Conservation (phyloP, 2,329 filamentous ascomycete species). For the Paramyrothecium sp. region DNA sequence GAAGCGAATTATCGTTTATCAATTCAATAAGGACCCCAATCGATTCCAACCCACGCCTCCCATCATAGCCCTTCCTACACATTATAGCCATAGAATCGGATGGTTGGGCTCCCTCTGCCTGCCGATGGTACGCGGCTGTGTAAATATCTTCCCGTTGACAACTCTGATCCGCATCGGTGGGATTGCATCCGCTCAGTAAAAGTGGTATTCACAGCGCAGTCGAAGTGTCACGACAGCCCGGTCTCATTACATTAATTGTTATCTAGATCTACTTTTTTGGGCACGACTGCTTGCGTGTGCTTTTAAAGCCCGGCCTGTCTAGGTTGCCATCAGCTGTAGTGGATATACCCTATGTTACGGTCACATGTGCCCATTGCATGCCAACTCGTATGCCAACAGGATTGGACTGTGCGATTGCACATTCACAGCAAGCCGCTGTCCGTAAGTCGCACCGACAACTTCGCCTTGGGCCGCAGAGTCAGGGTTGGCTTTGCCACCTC, state of each 20-base stretch:
- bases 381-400: not conserved
- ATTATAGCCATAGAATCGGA: not conserved
- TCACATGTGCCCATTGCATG: not conserved
- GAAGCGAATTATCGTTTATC: not conserved
- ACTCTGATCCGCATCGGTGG: not conserved
- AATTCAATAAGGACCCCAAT: no score
- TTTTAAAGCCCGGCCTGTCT: not conserved
- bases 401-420: not conserved
- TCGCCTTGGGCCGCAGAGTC: constrained; percentile 24
- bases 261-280: no score
- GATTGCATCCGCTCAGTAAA: not conserved
- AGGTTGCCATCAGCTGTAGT: not conserved
- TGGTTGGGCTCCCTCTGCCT: not conserved
- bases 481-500: constrained; percentile 20
- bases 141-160: not conserved
- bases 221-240: not conserved
- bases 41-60: not conserved
- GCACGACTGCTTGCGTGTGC: no score
- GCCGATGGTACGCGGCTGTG: not conserved
- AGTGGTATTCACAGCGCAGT: not conserved
- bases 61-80: not conserved
- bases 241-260: not conserved
- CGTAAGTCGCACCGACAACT: constrained; percentile 15
- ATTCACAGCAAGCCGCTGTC: not conserved
- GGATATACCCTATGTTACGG: not conserved